Percentiles rank a stretch among this genome's conserved stretches.
Evolutionary conservation across 2,329 filamentous ascomycete genomes (phyloP).

Genomic region (Fusarium camptoceras): DNA sequence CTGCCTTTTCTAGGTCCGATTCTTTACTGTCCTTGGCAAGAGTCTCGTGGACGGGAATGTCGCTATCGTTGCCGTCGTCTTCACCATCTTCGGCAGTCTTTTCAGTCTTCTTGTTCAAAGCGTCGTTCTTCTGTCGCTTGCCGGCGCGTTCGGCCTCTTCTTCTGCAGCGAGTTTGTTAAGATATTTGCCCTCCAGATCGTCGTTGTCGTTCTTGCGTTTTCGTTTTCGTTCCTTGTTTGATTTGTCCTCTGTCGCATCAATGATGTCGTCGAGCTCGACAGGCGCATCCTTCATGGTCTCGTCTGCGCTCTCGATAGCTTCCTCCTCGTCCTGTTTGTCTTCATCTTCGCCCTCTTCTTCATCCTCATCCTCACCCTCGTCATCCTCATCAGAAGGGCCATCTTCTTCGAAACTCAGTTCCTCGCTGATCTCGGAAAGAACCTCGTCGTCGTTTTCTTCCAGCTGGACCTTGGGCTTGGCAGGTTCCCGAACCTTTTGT

Average conservation of each 20-base stretch:
- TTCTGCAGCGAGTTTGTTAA: slow-evolving; percentile 72
- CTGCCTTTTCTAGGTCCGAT: slow-evolving; percentile 82
- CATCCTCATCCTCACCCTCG: slow-evolving; percentile 33
- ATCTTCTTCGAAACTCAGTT: slow-evolving; percentile 51
- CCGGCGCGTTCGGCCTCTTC: slow-evolving; percentile 67
- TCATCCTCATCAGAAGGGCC: slow-evolving; percentile 45
- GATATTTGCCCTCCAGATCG: slow-evolving; percentile 76
- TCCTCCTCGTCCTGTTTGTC: slow-evolving; percentile 46
- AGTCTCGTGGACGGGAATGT: slow-evolving; percentile 67
- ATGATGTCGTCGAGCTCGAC: slow-evolving; percentile 54
- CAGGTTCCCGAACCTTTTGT: slow-evolving; percentile 50
- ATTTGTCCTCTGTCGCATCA: slow-evolving; percentile 50
- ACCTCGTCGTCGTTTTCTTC: slow-evolving; percentile 52
- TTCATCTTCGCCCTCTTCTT: slow-evolving; percentile 45
- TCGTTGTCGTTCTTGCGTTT: slow-evolving; percentile 77
- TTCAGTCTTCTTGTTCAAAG: slow-evolving; percentile 43
- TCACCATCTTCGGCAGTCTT: slow-evolving; percentile 59
- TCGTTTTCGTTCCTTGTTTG: slow-evolving; percentile 67
- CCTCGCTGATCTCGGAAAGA: slow-evolving; percentile 50
- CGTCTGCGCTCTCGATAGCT: slow-evolving; percentile 54
- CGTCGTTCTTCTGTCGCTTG: slow-evolving; percentile 64
- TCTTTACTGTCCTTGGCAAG: slow-evolving; percentile 64
- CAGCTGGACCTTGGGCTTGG: slow-evolving; percentile 43
- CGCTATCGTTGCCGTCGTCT: slow-evolving; percentile 58
- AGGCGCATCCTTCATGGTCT: slow-evolving; percentile 51